Conservation (phyloP, 768 basidiomycete genomes). For the Polyporus arcularius region DNA sequence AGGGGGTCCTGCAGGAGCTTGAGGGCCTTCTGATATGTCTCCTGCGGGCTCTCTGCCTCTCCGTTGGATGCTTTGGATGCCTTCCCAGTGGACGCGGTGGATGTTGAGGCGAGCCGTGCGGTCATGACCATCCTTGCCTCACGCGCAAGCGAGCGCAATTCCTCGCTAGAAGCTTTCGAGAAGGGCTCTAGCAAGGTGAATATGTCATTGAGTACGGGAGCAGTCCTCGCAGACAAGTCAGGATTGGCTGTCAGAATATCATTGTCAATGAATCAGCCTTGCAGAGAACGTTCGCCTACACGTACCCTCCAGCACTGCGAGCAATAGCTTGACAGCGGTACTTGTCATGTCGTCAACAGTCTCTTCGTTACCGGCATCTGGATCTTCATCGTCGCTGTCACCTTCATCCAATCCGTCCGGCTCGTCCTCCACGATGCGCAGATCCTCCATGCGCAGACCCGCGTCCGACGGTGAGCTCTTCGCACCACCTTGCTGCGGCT, state of each 20-base stretch:
- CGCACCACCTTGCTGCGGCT: constrained; percentile 1
- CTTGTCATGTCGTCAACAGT: constrained; percentile 47
- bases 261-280: too few relatives aligned
- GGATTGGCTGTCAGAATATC: constrained; percentile 43
- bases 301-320: constrained; percentile 86
- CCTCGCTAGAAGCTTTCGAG: constrained; percentile 46
- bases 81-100: constrained; percentile 32
- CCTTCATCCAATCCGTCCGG: constrained; percentile 33
- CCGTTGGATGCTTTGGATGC: constrained; percentile 25
- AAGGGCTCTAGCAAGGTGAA: constrained; percentile 62
- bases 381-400: constrained; percentile 55
- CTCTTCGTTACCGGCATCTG: constrained; percentile 52
- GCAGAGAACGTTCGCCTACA: not conserved
- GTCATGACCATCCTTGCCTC: constrained; percentile 87
- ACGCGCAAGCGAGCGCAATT: constrained; percentile 59
- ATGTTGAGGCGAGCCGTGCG: constrained; percentile 69
- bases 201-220: constrained; percentile 72
- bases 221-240: constrained; percentile 57
- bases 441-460: constrained; percentile 35
- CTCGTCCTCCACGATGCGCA: constrained; percentile 39
- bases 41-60: constrained; percentile 49
- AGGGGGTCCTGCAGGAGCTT: constrained; percentile 89
- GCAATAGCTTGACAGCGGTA: constrained; percentile 77
- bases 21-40: constrained; percentile 83
- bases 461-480: not conserved